phyloP scores from a whole-genome alignment of 148 eudicot species.

The Mesembryanthemum crystallinum region DNA sequence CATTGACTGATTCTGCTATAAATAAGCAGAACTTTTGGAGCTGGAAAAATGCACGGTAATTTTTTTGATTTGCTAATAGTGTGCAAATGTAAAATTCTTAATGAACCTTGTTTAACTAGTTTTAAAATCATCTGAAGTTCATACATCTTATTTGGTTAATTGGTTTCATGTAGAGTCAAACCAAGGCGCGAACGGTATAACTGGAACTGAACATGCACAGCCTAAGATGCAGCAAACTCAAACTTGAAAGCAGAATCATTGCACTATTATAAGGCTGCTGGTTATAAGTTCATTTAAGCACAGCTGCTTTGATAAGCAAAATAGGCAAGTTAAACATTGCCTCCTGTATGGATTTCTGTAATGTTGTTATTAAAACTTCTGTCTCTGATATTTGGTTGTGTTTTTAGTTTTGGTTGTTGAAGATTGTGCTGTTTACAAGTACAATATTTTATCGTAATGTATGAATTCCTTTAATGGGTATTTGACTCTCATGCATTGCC shows the following conservation, averaged over 20 bases:
- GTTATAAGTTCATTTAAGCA: background rate
- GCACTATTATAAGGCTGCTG: background rate
- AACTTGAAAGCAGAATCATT: background rate
- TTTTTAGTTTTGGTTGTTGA: constrained; percentile 1
- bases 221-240: background rate
- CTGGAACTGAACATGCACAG: background rate
- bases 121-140: background rate
- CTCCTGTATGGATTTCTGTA: background rate
- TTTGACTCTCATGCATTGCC: background rate
- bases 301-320: background rate
- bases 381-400: background rate
- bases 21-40: background rate
- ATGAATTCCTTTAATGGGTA: background rate
- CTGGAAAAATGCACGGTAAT: background rate
- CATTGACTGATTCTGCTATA: background rate
- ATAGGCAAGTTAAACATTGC: background rate
- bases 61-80: background rate
- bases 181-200: background rate
- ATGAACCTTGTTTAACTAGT: background rate
- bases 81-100: background rate
- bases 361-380: background rate
- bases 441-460: background rate
- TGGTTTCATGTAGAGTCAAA: background rate
- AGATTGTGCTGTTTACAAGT: background rate
- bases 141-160: background rate